Base-by-base conservation (phyloP, 257 asterid species). In the Eustoma russellianum region DNA sequence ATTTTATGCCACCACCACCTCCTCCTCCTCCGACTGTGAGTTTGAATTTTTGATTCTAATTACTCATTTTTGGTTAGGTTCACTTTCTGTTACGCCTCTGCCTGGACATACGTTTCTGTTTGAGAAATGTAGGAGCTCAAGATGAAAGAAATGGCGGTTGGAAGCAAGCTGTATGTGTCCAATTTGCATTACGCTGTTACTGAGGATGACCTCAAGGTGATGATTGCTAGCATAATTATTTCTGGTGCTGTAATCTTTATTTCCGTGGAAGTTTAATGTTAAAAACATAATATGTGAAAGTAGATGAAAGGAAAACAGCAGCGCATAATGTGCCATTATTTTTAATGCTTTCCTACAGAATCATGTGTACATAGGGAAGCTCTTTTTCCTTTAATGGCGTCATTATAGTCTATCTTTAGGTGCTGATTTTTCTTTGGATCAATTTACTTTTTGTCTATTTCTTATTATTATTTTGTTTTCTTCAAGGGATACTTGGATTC, bases 131-230 rank as follows among this genome's bases (percentile, higher is more conserved):
- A 66, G 64, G 61, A 61, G 64, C 12, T 50, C 52, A 50, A 54
- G 9, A 33, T 18, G 48, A 59, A 6, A 53, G 66, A 40, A 0
- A 61, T 34, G 50, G 54, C 54, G 50, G 55, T 59, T 12, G 83
- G 70, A 57, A 62, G 70, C 9, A 73, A 64, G 70, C 74, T 83
- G 15, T 70, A 67, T 19, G 53, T 83, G 44, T 79, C 93, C 34
- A 79, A 83, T 68, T 66, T 83, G 79, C 63, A 65, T 51, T 53
- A 16, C 53, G 67, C 66, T 12, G 93, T 83, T 57, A 52, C 82
- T 38, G 62, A 68, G 9, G 59, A 52, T 6, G 93, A 83, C 66
- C 59, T 83, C 65, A 48, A 50, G 79, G 88, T 83, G 56, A 17
- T 38, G 12, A 38, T 7, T 38, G 1, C 1, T 38, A 38, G 12